Conservation (phyloP, 331 rosid genomes). For the Stylosanthes scabra region DNA sequence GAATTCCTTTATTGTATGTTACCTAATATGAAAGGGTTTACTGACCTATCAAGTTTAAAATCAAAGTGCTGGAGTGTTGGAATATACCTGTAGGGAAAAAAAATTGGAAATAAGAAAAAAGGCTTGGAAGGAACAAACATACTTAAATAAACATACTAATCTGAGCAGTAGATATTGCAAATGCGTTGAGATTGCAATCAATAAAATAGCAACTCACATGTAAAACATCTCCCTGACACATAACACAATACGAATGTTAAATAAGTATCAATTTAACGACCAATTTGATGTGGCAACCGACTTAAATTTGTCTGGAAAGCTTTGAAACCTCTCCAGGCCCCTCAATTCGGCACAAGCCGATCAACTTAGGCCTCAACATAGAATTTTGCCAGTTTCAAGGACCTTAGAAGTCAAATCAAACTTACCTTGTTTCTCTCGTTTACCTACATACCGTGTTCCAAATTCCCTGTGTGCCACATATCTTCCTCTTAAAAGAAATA, state of each 20-base stretch:
- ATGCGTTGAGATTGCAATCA: slow-evolving; percentile 76
- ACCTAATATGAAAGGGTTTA: slow-evolving; percentile 11
- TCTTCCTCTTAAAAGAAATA: too few relatives aligned
- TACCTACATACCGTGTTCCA: too few relatives aligned
- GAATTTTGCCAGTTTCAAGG: too few relatives aligned
- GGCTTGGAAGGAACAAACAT: slow-evolving; percentile 12
- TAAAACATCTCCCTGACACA: slow-evolving; percentile 81
- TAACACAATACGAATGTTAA: slow-evolving; percentile 14
- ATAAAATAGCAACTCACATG: slow-evolving; percentile 87
- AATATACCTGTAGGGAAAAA: slow-evolving; percentile 65
- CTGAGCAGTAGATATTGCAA: slow-evolving; percentile 92
- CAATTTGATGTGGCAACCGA: too few relatives aligned
- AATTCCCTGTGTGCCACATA: too few relatives aligned
- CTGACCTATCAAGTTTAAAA: slow-evolving; percentile 90
- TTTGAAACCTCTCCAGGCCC: too few relatives aligned
- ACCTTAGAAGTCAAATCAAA: too few relatives aligned
- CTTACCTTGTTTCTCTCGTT: too few relatives aligned
- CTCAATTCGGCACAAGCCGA: too few relatives aligned
- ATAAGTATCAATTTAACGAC: too few relatives aligned
- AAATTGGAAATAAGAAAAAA: slow-evolving; percentile 31
- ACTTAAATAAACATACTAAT: slow-evolving; percentile 40
- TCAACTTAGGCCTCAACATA: too few relatives aligned
- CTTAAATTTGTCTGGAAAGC: too few relatives aligned
- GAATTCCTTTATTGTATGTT: slow-evolving; percentile 12
- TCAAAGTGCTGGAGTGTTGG: slow-evolving; percentile 98